Evolutionary conservation across 2,329 filamentous ascomycete genomes (phyloP), one percentile per base, ranked within the genome.

Genomic region (Microdochium bolleyi): DNA sequence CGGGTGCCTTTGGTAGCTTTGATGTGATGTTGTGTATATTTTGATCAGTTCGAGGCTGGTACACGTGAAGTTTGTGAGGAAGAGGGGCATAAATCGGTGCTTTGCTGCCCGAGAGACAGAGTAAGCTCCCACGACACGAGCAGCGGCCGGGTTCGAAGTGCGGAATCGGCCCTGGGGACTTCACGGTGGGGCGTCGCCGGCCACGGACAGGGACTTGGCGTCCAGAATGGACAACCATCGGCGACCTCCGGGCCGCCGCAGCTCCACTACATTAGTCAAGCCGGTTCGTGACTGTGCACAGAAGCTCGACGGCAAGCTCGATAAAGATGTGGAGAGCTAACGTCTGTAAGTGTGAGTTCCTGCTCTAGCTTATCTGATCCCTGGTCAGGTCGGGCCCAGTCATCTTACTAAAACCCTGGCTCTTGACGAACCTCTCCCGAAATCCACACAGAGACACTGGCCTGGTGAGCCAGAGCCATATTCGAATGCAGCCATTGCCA

Each of bases 71-170:
- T 22, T 19, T 16, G 13, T 16, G 37, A 41, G 19, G 14, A 41
- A 16, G 13, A 41, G 19, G 41, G 22, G 41, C 8, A 19, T 7
- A n/a, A 19, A 46, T 41, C 7, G 19, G 7, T n/a, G 64, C 60
- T 58, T 73, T 67, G 49, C 61, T 64, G 37, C 7, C n/a, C 37
- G 11, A 19, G 19, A 41, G n/a, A n/a, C 10, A 16, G 11, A 11
- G n/a, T n/a, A 10, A n/a, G 37, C 37, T 8, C 37, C 13, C 37
- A 41, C 37, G 37, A 41, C 37, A 16, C 37, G 37, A 19, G 32
- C 25, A 24, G 22, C 22, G 10, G 8, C 48, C 37, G 37, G 37
- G 11, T 41, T n/a, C 19, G 37, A n/a, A 8, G 8, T 41, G 41
- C 41, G 41, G 41, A 22, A 46, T 46, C 41, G 41, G 41, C n/a